Evolutionary conservation across 2,329 filamentous ascomycete genomes (phyloP).

Genomic region (Colletotrichum destructivum): DNA sequence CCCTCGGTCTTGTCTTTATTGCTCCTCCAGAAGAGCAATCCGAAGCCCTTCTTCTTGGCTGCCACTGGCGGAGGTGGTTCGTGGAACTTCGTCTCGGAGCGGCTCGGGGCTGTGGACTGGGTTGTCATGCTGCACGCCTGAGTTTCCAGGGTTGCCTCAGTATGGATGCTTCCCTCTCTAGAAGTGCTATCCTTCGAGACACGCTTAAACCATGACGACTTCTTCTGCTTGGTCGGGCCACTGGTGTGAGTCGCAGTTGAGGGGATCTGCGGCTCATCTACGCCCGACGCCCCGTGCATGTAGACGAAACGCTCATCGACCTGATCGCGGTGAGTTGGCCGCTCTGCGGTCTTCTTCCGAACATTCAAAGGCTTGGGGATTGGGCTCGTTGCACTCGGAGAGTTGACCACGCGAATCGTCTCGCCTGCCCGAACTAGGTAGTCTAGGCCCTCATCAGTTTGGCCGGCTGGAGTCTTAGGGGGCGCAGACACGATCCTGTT

Average conservation of each 20-base stretch:
- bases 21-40: conserved; percentile 70
- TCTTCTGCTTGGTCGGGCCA: conserved; percentile 58
- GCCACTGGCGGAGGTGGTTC: conserved; percentile 26
- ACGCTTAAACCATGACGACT: conserved; percentile 67
- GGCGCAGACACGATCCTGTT: conserved; percentile 64
- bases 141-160: conserved; percentile 34
- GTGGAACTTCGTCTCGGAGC: conserved; percentile 23
- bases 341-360: conserved; percentile 54
- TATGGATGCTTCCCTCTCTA: conserved; percentile 41
- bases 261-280: conserved; percentile 43
- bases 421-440: conserved; percentile 64
- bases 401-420: conserved; percentile 70
- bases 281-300: conserved; percentile 43
- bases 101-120: conserved; percentile 39
- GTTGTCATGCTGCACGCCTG: conserved; percentile 40
- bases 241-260: conserved; percentile 42
- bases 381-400: conserved; percentile 57
- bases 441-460: conserved; percentile 56
- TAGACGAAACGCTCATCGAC: conserved; percentile 48
- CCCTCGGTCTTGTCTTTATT: conserved; percentile 59
- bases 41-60: conserved; percentile 64
- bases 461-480: conserved; percentile 47
- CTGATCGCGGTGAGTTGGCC: not conserved
- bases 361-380: conserved; percentile 59
- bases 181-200: conserved; percentile 56